Evolutionary conservation across 2,329 filamentous ascomycete species (phyloP).

Genomic region (Neofusicoccum kwambonambiense): DNA sequence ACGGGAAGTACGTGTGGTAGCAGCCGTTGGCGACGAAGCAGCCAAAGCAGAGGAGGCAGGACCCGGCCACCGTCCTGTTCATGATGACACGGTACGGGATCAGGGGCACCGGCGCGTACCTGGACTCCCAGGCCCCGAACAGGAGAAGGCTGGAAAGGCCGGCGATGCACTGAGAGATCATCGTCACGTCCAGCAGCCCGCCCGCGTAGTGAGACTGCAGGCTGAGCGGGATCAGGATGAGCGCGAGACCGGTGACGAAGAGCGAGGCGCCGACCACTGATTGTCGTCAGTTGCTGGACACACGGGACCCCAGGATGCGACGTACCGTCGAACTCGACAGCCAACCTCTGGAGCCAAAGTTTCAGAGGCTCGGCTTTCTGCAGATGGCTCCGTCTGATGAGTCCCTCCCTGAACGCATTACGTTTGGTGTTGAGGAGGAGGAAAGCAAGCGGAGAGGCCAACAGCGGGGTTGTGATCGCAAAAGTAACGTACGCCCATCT

Average conservation of each 20-base stretch:
- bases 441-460: conserved; percentile 52
- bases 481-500: conserved; percentile 69
- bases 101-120: conserved; percentile 41
- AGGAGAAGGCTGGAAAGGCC: conserved; percentile 35
- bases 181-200: conserved; percentile 36
- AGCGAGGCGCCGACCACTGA: conserved; percentile 60
- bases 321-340: too few relatives aligned
- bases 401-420: not conserved
- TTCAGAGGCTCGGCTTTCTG: too few relatives aligned
- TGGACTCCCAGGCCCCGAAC: conserved; percentile 42
- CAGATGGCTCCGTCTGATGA: conserved; percentile 13
- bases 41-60: conserved; percentile 47
- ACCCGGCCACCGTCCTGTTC: conserved; percentile 52
- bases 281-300: not conserved
- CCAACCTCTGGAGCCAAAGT: too few relatives aligned
- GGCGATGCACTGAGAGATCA: conserved; percentile 44
- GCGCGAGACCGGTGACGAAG: conserved; percentile 57
- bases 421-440: not conserved
- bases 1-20: conserved; percentile 37
- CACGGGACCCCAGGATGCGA: too few relatives aligned
- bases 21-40: conserved; percentile 28
- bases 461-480: conserved; percentile 61
- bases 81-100: conserved; percentile 49
- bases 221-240: conserved; percentile 68
- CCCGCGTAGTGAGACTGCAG: conserved; percentile 18